These are phyloP conservation scores for Colletotrichum gloeosporioides DNA, from an alignment of 2,329 filamentous ascomycete genomes.

Conservation along the genomic window DNA sequence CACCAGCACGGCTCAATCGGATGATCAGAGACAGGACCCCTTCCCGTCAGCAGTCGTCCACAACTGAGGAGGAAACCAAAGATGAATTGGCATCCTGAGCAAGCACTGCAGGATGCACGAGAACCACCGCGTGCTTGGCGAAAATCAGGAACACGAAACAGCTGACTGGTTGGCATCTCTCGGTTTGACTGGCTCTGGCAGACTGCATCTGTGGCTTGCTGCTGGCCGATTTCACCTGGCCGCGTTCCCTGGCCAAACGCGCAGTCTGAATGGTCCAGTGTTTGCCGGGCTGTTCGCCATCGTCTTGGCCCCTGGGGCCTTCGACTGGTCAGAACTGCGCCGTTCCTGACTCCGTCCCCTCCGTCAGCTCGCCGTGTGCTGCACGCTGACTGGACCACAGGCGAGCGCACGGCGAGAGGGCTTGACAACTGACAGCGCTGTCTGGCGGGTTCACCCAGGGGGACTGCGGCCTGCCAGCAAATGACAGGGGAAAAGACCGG, in stretches of 20 bases:
- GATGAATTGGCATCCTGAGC: background rate
- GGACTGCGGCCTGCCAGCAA: background rate
- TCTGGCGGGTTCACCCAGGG: background rate
- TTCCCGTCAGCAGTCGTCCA: background rate
- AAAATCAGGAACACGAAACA: background rate
- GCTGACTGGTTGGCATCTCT: background rate
- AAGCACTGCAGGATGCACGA: background rate
- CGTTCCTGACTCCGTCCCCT: background rate
- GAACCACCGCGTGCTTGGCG: background rate
- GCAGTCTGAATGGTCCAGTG: slow-evolving; percentile 15
- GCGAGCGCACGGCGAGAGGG: background rate
- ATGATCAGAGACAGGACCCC: background rate
- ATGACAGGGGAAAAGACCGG: slow-evolving; percentile 14
- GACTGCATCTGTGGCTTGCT: background rate
- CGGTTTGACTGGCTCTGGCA: background rate
- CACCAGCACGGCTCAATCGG: background rate
- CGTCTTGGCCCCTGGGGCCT: background rate
- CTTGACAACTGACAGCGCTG: slow-evolving; percentile 11
- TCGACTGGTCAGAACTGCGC: background rate
- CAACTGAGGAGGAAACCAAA: background rate
- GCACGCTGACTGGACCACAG: background rate
- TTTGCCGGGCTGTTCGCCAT: slow-evolving; percentile 13
- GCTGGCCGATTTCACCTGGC: slow-evolving; percentile 8
- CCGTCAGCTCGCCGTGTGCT: background rate
- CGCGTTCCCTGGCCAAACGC: background rate